Conservation (phyloP, 2,329 filamentous ascomycete species). For the Alternaria incomplexa region DNA sequence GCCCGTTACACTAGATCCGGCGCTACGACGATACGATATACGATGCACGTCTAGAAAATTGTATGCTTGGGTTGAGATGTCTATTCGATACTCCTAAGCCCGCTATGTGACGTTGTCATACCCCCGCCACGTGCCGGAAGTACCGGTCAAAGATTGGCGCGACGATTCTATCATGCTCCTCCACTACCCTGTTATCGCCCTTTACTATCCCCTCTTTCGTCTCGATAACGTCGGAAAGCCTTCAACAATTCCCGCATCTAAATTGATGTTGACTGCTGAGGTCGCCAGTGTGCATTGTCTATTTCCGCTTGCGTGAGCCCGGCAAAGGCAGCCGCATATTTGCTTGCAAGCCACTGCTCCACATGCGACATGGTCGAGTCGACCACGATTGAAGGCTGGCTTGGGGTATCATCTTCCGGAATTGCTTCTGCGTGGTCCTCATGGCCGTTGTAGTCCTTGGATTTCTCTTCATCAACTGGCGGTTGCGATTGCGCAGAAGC, state of each 20-base stretch:
- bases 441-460: not conserved
- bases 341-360: not conserved
- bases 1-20: not conserved
- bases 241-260: not conserved
- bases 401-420: not conserved
- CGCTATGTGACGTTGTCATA: not conserved
- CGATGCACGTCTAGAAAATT: not conserved
- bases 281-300: not conserved
- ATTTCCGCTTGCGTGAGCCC: not conserved
- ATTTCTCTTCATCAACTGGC: not conserved
- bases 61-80: not conserved
- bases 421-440: not conserved
- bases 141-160: not conserved
- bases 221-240: not conserved
- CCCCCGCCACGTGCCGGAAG: not conserved
- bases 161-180: not conserved
- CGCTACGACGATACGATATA: not conserved
- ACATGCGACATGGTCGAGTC: not conserved
- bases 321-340: not conserved
- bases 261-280: not conserved
- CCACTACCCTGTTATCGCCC: not conserved
- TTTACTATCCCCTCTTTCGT: not conserved
- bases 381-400: not conserved
- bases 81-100: not conserved
- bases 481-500: not conserved